phyloP scores from a whole-genome alignment of 2,329 filamentous ascomycete species.

The Cucurbitaria berberidis region DNA sequence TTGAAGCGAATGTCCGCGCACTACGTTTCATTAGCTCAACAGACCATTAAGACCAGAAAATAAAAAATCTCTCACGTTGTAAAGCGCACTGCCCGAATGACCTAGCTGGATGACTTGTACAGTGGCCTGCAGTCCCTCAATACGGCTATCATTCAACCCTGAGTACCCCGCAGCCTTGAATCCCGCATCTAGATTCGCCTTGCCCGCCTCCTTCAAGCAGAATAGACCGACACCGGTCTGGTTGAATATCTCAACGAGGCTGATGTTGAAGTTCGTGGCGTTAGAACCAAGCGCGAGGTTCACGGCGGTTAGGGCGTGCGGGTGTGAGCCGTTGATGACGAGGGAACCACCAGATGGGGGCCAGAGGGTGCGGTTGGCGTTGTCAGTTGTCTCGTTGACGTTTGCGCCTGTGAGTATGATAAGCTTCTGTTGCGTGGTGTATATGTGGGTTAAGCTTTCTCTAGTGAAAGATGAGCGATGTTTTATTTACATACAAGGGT shows the following conservation, averaged over 20 bases:
- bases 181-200: constrained; percentile 30
- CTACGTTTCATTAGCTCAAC: no score
- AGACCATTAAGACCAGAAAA: no score
- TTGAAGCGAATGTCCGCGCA: constrained; percentile 55
- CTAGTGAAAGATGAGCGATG: not conserved
- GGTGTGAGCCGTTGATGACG: constrained; percentile 50
- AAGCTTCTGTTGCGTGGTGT: not conserved
- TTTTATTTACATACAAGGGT: constrained; percentile 45
- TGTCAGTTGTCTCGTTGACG: constrained; percentile 46
- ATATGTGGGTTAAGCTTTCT: not conserved
- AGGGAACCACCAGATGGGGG: constrained; percentile 53
- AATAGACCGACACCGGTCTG: constrained; percentile 57
- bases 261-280: constrained; percentile 55
- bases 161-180: constrained; percentile 33
- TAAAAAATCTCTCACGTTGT: constrained; percentile 54
- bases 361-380: constrained; percentile 55
- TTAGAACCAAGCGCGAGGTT: constrained; percentile 54
- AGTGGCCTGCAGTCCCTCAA: constrained; percentile 51
- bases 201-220: constrained; percentile 50
- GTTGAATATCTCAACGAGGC: constrained; percentile 53
- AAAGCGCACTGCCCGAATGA: constrained; percentile 50
- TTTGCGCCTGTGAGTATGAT: constrained; percentile 44
- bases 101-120: constrained; percentile 56
- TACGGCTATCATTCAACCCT: constrained; percentile 19
- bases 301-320: constrained; percentile 54